These are phyloP conservation scores for Boletales sp. DNA, from an alignment of 768 basidiomycete genomes.

Conservation along the genomic window DNA sequence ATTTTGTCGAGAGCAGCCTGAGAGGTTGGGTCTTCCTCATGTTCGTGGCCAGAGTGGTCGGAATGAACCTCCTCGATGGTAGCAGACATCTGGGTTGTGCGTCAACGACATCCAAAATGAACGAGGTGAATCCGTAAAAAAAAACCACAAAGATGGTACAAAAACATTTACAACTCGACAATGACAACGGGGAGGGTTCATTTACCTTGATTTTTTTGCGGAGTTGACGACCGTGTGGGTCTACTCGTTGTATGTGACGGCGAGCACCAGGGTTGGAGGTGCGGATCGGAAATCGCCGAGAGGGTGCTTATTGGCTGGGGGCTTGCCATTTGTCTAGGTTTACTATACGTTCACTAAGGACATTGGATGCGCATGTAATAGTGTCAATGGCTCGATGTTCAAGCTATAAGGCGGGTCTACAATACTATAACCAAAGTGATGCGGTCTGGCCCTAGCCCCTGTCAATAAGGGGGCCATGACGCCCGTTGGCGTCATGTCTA, in stretches of 20 bases:
- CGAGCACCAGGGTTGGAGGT: constrained; percentile 21
- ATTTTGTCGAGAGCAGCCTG: constrained; percentile 87
- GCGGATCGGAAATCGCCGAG: constrained; percentile 27
- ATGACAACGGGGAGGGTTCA: background rate
- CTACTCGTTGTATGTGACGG: constrained; percentile 34
- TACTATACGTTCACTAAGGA: too few relatives aligned
- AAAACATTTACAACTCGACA: background rate
- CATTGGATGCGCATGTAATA: too few relatives aligned
- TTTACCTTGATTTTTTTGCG: constrained; percentile 21
- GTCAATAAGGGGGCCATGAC: constrained; percentile 10
- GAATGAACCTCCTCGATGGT: constrained; percentile 77
- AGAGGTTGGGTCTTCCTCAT: constrained; percentile 82
- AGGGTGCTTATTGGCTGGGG: background rate
- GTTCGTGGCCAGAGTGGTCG: constrained; percentile 73
- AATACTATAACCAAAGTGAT: too few relatives aligned
- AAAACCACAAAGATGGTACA: background rate
- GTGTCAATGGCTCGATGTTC: too few relatives aligned
- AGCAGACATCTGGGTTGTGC: constrained; percentile 57
- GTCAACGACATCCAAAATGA: constrained; percentile 25
- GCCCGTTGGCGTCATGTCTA: background rate
- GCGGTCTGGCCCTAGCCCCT: background rate
- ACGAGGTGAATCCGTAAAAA: constrained; percentile 28
- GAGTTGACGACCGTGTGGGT: constrained; percentile 11
- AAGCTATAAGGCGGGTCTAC: too few relatives aligned
- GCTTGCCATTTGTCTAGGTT: too few relatives aligned